Evolutionary conservation across 2,329 filamentous ascomycete genomes (phyloP).

Genomic region (Penicillium griseofulvum): DNA sequence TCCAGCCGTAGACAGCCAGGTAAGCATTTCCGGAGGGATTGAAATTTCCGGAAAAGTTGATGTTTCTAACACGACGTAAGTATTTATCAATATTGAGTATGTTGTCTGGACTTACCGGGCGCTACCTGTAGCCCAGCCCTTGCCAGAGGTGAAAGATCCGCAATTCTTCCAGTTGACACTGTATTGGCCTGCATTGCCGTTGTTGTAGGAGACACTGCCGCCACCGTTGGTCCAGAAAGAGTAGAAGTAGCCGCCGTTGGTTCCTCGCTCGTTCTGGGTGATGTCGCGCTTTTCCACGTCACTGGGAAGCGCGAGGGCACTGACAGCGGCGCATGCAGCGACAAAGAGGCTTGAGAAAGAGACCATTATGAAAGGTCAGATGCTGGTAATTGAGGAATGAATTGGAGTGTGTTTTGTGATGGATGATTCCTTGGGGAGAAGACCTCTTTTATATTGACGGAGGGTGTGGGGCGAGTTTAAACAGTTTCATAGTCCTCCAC

Average conservation of each 20-base stretch:
- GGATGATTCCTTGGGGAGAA: neutral
- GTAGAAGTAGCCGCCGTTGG: constrained; percentile 48
- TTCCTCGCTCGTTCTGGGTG: constrained; percentile 31
- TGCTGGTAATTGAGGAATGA: neutral
- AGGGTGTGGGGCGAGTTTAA: constrained; percentile 1
- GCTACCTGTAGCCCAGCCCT: constrained; percentile 57
- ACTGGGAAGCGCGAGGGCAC: constrained; percentile 24
- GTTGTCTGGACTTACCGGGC: constrained; percentile 41
- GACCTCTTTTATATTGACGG: constrained; percentile 2
- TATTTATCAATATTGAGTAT: neutral
- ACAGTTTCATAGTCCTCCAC: neutral
- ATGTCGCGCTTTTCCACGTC: constrained; percentile 19
- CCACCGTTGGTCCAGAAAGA: constrained; percentile 52
- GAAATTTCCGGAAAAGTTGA: constrained; percentile 33
- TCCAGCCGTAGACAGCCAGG: constrained; percentile 44
- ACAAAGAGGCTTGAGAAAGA: constrained; percentile 26
- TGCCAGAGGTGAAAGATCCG: constrained; percentile 58
- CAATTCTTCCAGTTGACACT: constrained; percentile 46
- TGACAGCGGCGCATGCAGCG: constrained; percentile 20
- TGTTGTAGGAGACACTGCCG: constrained; percentile 47
- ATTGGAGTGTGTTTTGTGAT: neutral
- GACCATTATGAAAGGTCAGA: constrained; percentile 22
- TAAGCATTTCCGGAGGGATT: constrained; percentile 34
- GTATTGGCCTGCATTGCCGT: constrained; percentile 47
- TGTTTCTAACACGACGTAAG: constrained; percentile 14